Conservation (phyloP, 1,139 yeast genomes). For the Zygotorulaspora mrakii region DNA sequence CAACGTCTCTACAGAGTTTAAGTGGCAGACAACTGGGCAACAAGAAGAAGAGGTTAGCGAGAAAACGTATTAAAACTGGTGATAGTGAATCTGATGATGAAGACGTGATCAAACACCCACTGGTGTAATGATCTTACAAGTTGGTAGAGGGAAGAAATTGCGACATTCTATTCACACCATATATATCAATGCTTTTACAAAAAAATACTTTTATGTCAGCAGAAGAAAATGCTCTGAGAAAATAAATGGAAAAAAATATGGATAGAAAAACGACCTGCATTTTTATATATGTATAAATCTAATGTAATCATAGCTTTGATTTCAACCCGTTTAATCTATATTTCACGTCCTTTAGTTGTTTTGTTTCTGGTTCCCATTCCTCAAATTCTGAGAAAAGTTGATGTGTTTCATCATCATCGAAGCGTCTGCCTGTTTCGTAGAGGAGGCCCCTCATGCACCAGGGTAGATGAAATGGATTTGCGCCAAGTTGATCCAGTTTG, state of each 20-base stretch:
- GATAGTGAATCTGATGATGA: slow-evolving; percentile 3
- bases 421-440: slow-evolving; percentile 46
- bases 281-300: background rate
- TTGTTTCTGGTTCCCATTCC: slow-evolving; percentile 80
- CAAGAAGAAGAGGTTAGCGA: slow-evolving; percentile 23
- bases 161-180: too few species aligned
- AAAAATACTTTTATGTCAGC: slow-evolving; percentile 5
- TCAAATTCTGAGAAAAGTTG: slow-evolving; percentile 68
- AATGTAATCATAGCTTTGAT: slow-evolving; percentile 35
- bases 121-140: background rate
- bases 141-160: too few species aligned
- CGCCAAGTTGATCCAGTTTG: slow-evolving; percentile 57
- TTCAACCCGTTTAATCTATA: slow-evolving; percentile 73
- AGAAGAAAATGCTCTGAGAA: background rate
- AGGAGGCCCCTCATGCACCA: slow-evolving; percentile 88
- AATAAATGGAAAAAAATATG: slow-evolving; percentile 2
- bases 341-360: slow-evolving; percentile 74
- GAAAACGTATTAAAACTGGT: slow-evolving; percentile 23
- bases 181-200: too few species aligned
- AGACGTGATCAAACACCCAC: background rate
- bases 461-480: slow-evolving; percentile 82
- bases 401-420: slow-evolving; percentile 53
- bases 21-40: slow-evolving; percentile 4
- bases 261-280: slow-evolving; percentile 8
- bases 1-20: background rate